Conservation (phyloP, 208 protist genomes). For the Leishmania amazonensis region DNA sequence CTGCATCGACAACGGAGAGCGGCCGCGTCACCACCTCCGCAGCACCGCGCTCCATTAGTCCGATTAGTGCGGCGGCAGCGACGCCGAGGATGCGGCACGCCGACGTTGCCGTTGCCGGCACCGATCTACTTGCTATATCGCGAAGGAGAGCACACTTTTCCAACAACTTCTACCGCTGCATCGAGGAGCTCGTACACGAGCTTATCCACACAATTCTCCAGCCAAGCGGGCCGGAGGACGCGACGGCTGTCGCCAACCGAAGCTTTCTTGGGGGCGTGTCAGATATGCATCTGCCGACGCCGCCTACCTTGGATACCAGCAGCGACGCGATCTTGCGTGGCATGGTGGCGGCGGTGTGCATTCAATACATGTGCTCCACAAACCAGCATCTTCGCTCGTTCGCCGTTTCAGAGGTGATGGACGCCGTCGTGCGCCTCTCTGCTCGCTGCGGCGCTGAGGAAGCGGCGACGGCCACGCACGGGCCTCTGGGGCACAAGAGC, state of each 20-base stretch:
- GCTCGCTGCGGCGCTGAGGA: constrained; percentile 12
- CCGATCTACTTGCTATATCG: constrained; percentile 4
- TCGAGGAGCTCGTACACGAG: constrained; percentile 54
- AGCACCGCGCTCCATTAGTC: background rate
- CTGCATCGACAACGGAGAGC: background rate
- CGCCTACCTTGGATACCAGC: background rate
- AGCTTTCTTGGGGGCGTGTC: background rate
- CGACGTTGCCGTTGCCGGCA: background rate
- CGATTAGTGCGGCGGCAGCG: background rate
- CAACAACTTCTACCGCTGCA: constrained; percentile 64
- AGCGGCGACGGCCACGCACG: background rate
- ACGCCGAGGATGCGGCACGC: background rate
- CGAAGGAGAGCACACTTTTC: constrained; percentile 48
- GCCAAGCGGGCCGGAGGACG: constrained; percentile 1
- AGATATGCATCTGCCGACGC: background rate
- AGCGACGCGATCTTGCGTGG: constrained; percentile 24
- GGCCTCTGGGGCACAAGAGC: background rate
- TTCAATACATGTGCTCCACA: constrained; percentile 70
- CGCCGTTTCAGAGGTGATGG: constrained; percentile 73
- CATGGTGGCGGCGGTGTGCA: constrained; percentile 56
- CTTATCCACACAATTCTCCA: constrained; percentile 59
- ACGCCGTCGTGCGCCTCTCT: constrained; percentile 56
- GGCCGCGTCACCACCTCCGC: background rate
- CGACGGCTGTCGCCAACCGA: background rate
- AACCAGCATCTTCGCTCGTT: constrained; percentile 69